These are phyloP conservation scores for Torulaspora microellipsoides DNA, from an alignment of 805 yeast genomes.

Conservation along the genomic window DNA sequence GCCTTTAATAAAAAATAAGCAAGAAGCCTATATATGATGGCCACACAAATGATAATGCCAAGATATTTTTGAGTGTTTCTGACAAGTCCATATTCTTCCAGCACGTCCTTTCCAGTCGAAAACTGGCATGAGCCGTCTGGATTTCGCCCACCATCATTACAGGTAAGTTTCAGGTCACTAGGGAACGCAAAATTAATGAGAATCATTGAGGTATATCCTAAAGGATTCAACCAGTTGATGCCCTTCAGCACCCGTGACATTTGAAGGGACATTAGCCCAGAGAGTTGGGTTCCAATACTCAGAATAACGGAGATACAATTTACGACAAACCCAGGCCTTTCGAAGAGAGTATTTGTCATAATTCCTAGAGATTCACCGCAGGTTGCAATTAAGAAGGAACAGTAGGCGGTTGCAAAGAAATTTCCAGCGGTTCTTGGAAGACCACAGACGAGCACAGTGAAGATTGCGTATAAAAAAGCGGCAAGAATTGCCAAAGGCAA, in stretches of 20 bases:
- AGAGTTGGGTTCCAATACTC: slow-evolving; percentile 74
- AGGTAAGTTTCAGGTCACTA: slow-evolving; percentile 44
- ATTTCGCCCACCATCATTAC: slow-evolving; percentile 40
- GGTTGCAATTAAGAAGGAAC: slow-evolving; percentile 50
- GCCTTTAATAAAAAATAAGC: slow-evolving; percentile 26
- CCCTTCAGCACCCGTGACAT: slow-evolving; percentile 67
- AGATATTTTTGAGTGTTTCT: slow-evolving; percentile 37
- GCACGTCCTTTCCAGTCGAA: slow-evolving; percentile 51
- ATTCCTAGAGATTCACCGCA: slow-evolving; percentile 87
- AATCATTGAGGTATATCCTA: slow-evolving; percentile 63
- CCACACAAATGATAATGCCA: slow-evolving; percentile 32
- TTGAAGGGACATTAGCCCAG: slow-evolving; percentile 76
- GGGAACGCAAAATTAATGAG: slow-evolving; percentile 58
- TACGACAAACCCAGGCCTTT: slow-evolving; percentile 76
- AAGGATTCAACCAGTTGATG: slow-evolving; percentile 71
- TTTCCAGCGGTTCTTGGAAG: slow-evolving; percentile 62
- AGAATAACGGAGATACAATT: slow-evolving; percentile 63
- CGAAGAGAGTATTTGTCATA: slow-evolving; percentile 65
- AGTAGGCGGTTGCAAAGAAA: slow-evolving; percentile 60
- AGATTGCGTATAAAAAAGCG: slow-evolving; percentile 51
- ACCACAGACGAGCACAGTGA: slow-evolving; percentile 68
- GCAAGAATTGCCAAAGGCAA: slow-evolving; percentile 36
- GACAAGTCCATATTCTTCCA: slow-evolving; percentile 46
- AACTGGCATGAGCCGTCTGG: slow-evolving; percentile 43
- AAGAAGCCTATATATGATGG: slow-evolving; percentile 24